phyloP scores from a whole-genome alignment of 2,329 filamentous ascomycete genomes.

The Pseudogymnoascus sp. region DNA sequence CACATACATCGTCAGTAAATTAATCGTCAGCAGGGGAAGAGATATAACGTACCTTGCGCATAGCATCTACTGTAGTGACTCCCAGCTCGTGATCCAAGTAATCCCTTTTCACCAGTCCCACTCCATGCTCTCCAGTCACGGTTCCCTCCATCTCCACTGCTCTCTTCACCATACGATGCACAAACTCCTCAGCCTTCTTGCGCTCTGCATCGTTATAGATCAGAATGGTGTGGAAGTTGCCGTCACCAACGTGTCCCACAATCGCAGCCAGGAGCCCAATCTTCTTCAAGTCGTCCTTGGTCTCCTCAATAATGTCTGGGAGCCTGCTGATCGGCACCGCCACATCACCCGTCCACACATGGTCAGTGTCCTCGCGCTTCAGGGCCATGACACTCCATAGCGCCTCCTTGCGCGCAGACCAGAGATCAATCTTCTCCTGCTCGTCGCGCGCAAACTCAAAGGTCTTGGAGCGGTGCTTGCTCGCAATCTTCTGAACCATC shows the following conservation, averaged over 20 bases:
- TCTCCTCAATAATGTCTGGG: slow-evolving; percentile 70
- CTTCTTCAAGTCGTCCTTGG: slow-evolving; percentile 53
- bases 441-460: slow-evolving; percentile 71
- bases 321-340: slow-evolving; percentile 72
- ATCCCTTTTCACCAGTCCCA: slow-evolving; percentile 77
- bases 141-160: slow-evolving; percentile 81
- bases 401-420: slow-evolving; percentile 77
- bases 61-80: slow-evolving; percentile 66
- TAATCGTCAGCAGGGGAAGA: not conserved
- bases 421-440: slow-evolving; percentile 68
- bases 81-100: slow-evolving; percentile 75
- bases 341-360: slow-evolving; percentile 80
- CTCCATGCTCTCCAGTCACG: slow-evolving; percentile 77
- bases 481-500: slow-evolving; percentile 58
- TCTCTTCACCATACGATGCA: slow-evolving; percentile 79
- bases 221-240: slow-evolving; percentile 67
- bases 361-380: slow-evolving; percentile 52
- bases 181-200: slow-evolving; percentile 58
- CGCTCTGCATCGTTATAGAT: slow-evolving; percentile 63
- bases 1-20: not conserved
- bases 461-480: slow-evolving; percentile 52
- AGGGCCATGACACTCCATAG: slow-evolving; percentile 73
- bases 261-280: slow-evolving; percentile 55
- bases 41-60: slow-evolving; percentile 59
- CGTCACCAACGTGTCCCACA: slow-evolving; percentile 67